A percentile compares a stretch with the other conserved stretches of the same genome.
Conservation (phyloP, 768 basidiomycete genomes). For the Lentinula raphanica region DNA sequence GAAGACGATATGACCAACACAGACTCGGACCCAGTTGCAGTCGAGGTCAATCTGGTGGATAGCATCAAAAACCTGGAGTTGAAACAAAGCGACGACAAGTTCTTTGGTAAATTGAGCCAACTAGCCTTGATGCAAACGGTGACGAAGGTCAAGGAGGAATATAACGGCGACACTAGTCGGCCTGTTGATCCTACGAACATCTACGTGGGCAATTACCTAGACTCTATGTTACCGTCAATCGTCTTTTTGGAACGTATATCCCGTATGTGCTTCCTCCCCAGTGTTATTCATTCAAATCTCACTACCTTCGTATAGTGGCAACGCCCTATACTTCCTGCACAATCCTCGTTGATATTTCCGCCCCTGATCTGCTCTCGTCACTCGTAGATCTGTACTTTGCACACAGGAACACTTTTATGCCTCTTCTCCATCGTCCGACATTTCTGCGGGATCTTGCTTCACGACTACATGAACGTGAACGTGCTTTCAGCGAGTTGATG, state of each 20-base stretch:
- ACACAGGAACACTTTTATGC: conserved; percentile 47
- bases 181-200: not conserved
- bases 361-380: conserved; percentile 44
- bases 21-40: not conserved
- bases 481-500: conserved; percentile 41
- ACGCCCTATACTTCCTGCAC: not conserved
- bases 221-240: not conserved
- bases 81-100: not conserved
- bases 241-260: conserved; percentile 11
- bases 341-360: conserved; percentile 31
- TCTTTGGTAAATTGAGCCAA: conserved; percentile 50
- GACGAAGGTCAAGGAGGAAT: conserved; percentile 36
- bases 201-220: not conserved
- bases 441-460: conserved; percentile 51
- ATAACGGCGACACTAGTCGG: conserved; percentile 15
- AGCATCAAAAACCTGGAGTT: not conserved
- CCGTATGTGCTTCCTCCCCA: conserved; percentile 27
- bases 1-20: not conserved
- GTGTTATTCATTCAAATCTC: not conserved
- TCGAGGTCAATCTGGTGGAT: not conserved
- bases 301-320: not conserved
- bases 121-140: conserved; percentile 42
- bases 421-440: conserved; percentile 69
- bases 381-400: conserved; percentile 66
- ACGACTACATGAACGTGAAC: conserved; percentile 45